Base-by-base conservation (phyloP, 345 rosid genomes). In the Cardamine chenopodiifolia region DNA sequence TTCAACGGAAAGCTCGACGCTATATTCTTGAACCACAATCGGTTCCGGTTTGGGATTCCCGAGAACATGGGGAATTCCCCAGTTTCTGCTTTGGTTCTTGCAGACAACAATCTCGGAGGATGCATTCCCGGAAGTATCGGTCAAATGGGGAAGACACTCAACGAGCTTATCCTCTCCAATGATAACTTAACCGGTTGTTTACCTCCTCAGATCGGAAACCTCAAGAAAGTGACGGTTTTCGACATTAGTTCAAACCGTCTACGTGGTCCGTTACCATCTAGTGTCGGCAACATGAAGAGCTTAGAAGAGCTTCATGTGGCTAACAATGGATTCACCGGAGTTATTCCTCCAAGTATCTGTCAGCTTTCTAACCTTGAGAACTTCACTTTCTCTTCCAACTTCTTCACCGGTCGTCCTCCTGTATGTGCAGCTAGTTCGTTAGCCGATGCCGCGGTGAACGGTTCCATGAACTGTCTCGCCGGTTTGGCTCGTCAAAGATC, bases 81-180 rank as follows among this genome's bases (percentile, higher is more conserved):
- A 0, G 93, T 90, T 26, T 90, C 93, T 0, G 91, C 85, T 23
- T 48, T 90, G 53, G 96, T 88, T 10, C 79, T 88, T 15, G 91
- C 96, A 2, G 86, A 90, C 74, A 90, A 90, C 29, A 78, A 90
- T 62, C 93, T 90, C 0, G 89, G 96, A 1, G 93, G 96, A n/a
- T 90, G 96, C 52, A 86, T 90, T 26, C 96, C 96, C 0, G 79
- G 80, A 11, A 88, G 88, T 44, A 86, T 90, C 23, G 92, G 87
- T 13, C 84, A 86, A 47, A 90, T 86, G 92, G 92, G 85, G 3
- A 82, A 83, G 3, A 90, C 92, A 4, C 71, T 90, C 22, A 88
- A 90, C 56, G 92, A 90, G 70, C 74, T 90, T 19, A 90, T 90
- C 65, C 89, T 90, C 40, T 53, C 85, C 73, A 90, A 88, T 44